Base-by-base conservation (phyloP, 225 moss, liverwort and hornwort species). In the Antitrichia curtipendula region DNA sequence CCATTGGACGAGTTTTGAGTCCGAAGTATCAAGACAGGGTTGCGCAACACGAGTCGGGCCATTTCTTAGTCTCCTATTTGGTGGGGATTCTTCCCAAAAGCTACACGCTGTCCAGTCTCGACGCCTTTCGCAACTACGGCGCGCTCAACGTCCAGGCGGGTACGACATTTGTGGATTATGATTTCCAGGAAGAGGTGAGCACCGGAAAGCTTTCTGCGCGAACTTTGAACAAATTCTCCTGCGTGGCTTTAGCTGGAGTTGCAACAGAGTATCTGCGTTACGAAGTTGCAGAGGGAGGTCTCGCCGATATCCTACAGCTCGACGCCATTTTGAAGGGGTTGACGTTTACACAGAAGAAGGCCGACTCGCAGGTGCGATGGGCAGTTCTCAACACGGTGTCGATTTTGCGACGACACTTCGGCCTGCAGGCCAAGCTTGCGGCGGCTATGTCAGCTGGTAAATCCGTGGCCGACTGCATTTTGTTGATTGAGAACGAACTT, bases 41-140 rank as follows among this genome's bases (percentile, higher is more conserved):
- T 80, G 97, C 96, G 53, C 95, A 96, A 92, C 99, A 99, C 89
- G 99, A 99, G 88, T 96, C 99, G 66, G 99, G 99, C n/a, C 99
- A 99, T 85, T 96, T 99, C 82, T 87, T 99, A 40, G 84, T 99
- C 74, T 96, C 99, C 21, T 97, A 99, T 85, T 75, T 99, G 90
- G 96, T 99, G 69, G 99, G 99, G 41, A 96, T 99, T 81, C 93
- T 99, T 87, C 99, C 99, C 19, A 96, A 97, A 91, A 94, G 93
- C 87, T 97, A 96, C 90, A 99, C 99, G 29, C 91, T 99, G 66
- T 97, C 99, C 64, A 94, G 96, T 72, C 88, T 99, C 59, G 99
- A 97, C 61, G 97, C 97, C 8, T 95, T 95, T 83, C 91, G 92
- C 60, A 94, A 85, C 61, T 90, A 88, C 79, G 94, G 92, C 52